Conservation (phyloP, 1,284 basidiomycete genomes). For the Microbotryum scabiosae region DNA sequence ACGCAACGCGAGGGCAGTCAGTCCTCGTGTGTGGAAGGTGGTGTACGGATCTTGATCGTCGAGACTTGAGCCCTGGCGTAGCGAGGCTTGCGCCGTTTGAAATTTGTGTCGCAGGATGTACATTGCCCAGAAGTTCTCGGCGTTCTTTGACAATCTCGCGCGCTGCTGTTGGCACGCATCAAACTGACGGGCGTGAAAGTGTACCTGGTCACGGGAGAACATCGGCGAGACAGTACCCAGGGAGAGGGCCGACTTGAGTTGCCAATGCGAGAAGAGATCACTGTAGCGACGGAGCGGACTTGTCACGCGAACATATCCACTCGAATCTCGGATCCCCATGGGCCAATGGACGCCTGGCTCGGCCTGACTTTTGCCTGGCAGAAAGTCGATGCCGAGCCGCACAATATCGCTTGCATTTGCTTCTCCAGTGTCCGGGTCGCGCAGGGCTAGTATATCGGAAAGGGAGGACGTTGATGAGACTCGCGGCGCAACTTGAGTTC, state of each 20-base stretch:
- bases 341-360: conserved; percentile 58
- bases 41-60: conserved; percentile 8
- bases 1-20: conserved; percentile 20
- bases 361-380: conserved; percentile 47
- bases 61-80: neutral
- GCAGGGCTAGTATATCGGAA: conserved; percentile 35
- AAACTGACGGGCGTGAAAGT: conserved; percentile 6
- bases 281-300: conserved; percentile 77
- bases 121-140: conserved; percentile 23
- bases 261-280: conserved; percentile 87
- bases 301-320: conserved; percentile 70
- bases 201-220: neutral
- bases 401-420: conserved; percentile 33
- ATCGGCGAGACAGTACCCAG: neutral
- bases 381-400: conserved; percentile 29
- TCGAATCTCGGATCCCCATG: conserved; percentile 63
- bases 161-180: conserved; percentile 11
- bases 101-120: conserved; percentile 26
- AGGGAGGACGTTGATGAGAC: conserved; percentile 17
- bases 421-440: conserved; percentile 38
- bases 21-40: conserved; percentile 3
- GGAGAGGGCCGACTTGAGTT: conserved; percentile 68
- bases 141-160: conserved; percentile 6
- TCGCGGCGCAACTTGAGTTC: conserved; percentile 46
- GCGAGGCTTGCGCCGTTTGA: neutral